These are phyloP conservation scores for Cyanidium caldarium DNA, from an alignment of 23 red algal species.

Conservation along the genomic window DNA sequence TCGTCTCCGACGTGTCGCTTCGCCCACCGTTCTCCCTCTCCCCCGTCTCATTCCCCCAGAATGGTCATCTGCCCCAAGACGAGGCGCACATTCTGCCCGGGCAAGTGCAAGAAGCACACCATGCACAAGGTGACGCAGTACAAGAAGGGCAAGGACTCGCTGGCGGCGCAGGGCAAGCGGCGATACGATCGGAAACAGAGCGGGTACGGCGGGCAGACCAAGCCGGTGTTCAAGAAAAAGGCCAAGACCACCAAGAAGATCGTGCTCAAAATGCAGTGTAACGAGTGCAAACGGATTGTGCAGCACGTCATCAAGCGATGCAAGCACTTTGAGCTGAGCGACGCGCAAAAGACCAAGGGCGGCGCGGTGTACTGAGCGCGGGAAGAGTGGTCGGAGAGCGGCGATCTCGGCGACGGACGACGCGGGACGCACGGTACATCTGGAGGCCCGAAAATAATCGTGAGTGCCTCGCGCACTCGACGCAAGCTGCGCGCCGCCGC, in stretches of 20 bases:
- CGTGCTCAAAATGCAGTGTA: conserved; percentile 78
- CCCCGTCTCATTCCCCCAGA: neutral
- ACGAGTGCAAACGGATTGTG: conserved; percentile 52
- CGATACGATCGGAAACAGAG: conserved; percentile 93
- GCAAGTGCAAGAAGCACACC: conserved; percentile 76
- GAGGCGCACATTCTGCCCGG: conserved; percentile 71
- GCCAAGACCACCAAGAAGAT: conserved; percentile 99
- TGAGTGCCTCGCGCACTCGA: no score
- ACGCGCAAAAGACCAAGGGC: conserved; percentile 97
- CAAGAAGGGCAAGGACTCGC: conserved; percentile 86
- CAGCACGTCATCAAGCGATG: conserved; percentile 81
- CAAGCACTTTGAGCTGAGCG: conserved; percentile 99
- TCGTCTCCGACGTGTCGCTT: no score
- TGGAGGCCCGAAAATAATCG: no score
- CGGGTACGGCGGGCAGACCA: conserved; percentile 96
- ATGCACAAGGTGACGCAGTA: conserved; percentile 98
- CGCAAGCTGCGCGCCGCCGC: no score
- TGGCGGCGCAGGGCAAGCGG: conserved; percentile 89
- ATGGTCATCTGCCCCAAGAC: conserved; percentile 89
- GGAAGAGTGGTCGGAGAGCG: no score
- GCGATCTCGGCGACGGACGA: no score
- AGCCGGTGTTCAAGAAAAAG: conserved; percentile 98
- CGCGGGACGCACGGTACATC: no score
- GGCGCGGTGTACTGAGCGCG: conserved; percentile 73
- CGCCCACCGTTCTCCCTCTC: no score